Base-by-base conservation (phyloP, 805 yeast genomes). In the Millerozyma acaciae region DNA sequence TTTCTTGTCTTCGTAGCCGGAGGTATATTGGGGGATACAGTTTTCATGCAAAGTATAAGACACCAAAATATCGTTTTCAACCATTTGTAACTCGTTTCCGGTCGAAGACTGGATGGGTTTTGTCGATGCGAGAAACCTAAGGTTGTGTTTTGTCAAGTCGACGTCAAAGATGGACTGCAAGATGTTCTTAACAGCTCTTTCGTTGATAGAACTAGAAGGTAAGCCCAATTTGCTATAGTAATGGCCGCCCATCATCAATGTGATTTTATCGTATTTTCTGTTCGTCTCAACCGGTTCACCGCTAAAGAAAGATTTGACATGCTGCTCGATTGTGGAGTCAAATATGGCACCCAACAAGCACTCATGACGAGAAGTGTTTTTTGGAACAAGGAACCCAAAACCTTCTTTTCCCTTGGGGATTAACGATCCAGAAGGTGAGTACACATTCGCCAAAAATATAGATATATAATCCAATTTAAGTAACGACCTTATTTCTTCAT, bases 221-320 rank as follows among this genome's bases (percentile, higher is more conserved):
- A 61, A 40, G 4, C 53, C 55, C 10, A 47, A 32, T 6, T 51
- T 35, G 16, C 60, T 53, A 32, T 57, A 61, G 20, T 53, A 68
- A 48, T 83, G 85, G 1, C 97, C 97, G 4, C 97, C 97, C 45
- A 88, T 61, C 97, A 90, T 90, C 16, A 86, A 72, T 0, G 98
- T 93, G 35, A 89, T 51, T 45, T 84, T 86, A 4, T 87, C 76
- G 44, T 78, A 80, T 21, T 26, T 12, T 20, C n/a, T n/a, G 15
- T 10, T 10, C n/a, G 16, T 12, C 12, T 21, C 4, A 8, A 8
- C 8, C 10, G 18, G 3, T 10, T 25, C 26, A 28, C 34, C 23
- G 5, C 10, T 19, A 8, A 19, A 35, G 13, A 42, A 25, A 16
- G 25, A 40, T 35, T 24, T 15, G 2, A 42, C 30, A 16, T 43